These are phyloP conservation scores for Bathelium albidoporum DNA, from an alignment of 495 filamentous ascomycete species.

Conservation along the genomic window DNA sequence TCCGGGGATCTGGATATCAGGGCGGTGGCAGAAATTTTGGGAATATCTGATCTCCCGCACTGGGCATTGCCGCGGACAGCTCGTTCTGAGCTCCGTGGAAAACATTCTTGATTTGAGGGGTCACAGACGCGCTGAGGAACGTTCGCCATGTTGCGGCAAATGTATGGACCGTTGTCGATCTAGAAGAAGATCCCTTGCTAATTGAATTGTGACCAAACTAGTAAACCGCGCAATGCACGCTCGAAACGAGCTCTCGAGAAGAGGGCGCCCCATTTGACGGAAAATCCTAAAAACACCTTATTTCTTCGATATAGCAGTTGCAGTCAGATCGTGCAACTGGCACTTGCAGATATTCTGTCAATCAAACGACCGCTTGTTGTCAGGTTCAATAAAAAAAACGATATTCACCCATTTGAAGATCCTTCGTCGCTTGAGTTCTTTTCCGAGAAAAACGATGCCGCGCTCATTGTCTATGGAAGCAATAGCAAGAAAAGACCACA, in stretches of 20 bases:
- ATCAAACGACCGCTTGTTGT: conserved; percentile 68
- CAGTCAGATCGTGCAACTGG: conserved; percentile 65
- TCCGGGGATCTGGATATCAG: not conserved
- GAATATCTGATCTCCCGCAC: too few relatives aligned
- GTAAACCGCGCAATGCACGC: conserved; percentile 87
- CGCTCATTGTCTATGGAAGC: conserved; percentile 65
- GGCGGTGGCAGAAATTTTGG: conserved; percentile 6
- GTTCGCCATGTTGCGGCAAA: conserved; percentile 37
- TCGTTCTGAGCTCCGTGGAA: not conserved
- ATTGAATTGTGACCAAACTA: conserved; percentile 25
- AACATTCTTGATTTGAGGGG: not conserved
- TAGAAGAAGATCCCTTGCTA: conserved; percentile 16
- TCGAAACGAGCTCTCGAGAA: conserved; percentile 88
- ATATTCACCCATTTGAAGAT: conserved; percentile 89
- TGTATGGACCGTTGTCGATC: conserved; percentile 29
- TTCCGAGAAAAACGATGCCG: conserved; percentile 87
- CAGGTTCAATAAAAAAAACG: conserved; percentile 92
- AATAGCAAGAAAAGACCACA: conserved; percentile 91
- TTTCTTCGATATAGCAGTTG: conserved; percentile 77
- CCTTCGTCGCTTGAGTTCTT: conserved; percentile 80
- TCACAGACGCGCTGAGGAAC: too few relatives aligned
- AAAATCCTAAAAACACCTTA: conserved; percentile 79
- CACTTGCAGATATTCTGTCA: conserved; percentile 69
- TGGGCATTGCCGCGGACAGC: too few relatives aligned
- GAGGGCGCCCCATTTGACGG: conserved; percentile 73